phyloP scores from a whole-genome alignment of 176 grass and related monocot genomes.

The Eragrostis curvula region DNA sequence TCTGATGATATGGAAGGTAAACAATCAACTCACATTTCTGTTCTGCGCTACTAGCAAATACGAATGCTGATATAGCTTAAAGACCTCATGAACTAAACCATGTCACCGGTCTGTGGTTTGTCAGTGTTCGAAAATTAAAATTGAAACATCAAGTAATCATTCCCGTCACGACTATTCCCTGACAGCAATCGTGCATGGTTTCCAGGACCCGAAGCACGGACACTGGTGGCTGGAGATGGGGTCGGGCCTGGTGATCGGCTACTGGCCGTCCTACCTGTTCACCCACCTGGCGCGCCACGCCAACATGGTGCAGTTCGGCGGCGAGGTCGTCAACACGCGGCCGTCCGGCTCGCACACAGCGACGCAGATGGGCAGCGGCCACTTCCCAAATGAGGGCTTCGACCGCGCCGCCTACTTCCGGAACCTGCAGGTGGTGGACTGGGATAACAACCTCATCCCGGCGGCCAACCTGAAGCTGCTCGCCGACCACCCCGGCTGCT shows the following conservation, averaged over 20 bases:
- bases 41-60: not conserved
- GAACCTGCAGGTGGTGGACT: conserved; percentile 85
- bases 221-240: conserved; percentile 90
- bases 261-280: conserved; percentile 91
- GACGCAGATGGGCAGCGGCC: conserved; percentile 92
- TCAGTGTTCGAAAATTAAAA: not conserved
- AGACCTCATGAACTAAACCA: too few relatives aligned
- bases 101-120: too few relatives aligned
- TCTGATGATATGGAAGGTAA: conserved; percentile 81
- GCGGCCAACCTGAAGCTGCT: conserved; percentile 63
- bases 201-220: conserved; percentile 84
- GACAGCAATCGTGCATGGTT: not conserved
- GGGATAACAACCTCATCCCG: conserved; percentile 86
- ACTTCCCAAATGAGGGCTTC: conserved; percentile 71
- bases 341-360: conserved; percentile 65
- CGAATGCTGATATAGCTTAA: not conserved
- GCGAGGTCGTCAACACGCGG: conserved; percentile 72
- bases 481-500: conserved; percentile 76
- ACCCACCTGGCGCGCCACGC: conserved; percentile 77
- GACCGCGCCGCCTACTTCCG: conserved; percentile 80
- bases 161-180: not conserved
- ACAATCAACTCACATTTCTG: not conserved
- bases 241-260: conserved; percentile 62
- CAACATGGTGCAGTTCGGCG: conserved; percentile 92
- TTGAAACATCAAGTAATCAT: not conserved